A percentile compares a stretch with the other conserved stretches of the same genome.
Evolutionary conservation across 192 early-diverging fungal species (phyloP).

Genomic region (Paraglomus occultum): DNA sequence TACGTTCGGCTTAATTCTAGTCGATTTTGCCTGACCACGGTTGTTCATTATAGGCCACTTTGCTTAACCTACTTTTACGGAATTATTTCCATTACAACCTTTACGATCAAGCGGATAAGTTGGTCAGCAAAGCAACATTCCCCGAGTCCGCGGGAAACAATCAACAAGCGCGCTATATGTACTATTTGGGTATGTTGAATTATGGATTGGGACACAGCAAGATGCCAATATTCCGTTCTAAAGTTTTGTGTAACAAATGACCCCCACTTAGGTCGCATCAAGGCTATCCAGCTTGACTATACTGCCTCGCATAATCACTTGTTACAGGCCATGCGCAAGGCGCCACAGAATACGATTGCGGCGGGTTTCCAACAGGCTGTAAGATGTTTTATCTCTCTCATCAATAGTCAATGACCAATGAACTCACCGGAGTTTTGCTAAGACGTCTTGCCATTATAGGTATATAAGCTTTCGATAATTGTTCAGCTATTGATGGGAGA

Average conservation of each 20-base stretch:
- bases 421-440: conserved; percentile 19
- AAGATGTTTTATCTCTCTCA: neutral
- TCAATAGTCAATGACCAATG: no score
- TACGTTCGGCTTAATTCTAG: neutral
- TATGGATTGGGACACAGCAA: neutral
- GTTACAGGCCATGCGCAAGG: conserved; percentile 94
- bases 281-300: conserved; percentile 98
- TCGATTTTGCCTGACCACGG: neutral
- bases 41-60: conserved; percentile 58
- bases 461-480: conserved; percentile 93
- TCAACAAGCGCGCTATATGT: conserved; percentile 92
- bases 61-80: conserved; percentile 89
- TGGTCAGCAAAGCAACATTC: conserved; percentile 89
- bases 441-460: conserved; percentile 42
- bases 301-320: conserved; percentile 85
- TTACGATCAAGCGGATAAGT: conserved; percentile 97
- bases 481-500: conserved; percentile 99
- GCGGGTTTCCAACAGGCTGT: conserved; percentile 96
- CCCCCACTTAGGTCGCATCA: conserved; percentile 71
- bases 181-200: conserved; percentile 63
- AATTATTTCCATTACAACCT: conserved; percentile 94
- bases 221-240: neutral
- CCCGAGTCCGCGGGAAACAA: conserved; percentile 90
- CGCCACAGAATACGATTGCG: conserved; percentile 77
- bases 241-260: neutral